Base-by-base conservation (phyloP, 192 early-diverging fungal genomes). In the Linnemannia hyalina region DNA sequence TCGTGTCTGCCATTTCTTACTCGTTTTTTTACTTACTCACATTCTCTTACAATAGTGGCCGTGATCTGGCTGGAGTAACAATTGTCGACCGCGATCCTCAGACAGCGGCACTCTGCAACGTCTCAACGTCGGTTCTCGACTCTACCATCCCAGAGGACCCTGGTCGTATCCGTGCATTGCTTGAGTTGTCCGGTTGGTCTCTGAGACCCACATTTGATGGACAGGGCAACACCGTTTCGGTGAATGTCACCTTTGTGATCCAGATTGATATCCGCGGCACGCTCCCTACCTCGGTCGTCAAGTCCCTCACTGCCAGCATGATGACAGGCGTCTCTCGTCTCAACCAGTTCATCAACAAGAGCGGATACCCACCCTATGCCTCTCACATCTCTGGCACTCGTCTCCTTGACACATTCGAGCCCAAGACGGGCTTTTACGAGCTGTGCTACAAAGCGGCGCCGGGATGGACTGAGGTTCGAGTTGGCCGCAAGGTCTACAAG, bases 281-380 rank as follows among this genome's bases (percentile, higher is more conserved):
- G 1, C 69, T 90, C 15, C 88, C 91, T 44, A 68, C 72, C 2
- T 79, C 82, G 1, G 90, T 93, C 38, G 77, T 93, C 65, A 90
- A 88, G 36, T 81, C 71, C 18, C 65, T 92, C 9, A 80, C 88
- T 8, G 78, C 80, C 29, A 90, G 91, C 73, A 91, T 90, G 60
- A 91, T 90, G 68, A 77, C 89, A 32, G 88, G 88, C 42, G 80
- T 93, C 23, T 42, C 74, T 49, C 85, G 88, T 5, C 68, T 92
- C 26, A 80, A 89, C 47, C 88, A 91, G 3, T 90, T 89, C 32
- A 63, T 93, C 15, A 68, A 85, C 52, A 87, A 88, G 41, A 72
- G 68, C 57, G 92, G 92, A 35, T 92, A 88, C 77, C 92, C 92
- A 26, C 92, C 92, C 18, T 93, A 91, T 79, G 85, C 92, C 8